Evolutionary conservation across 2,329 filamentous ascomycete species (phyloP), one percentile per base, ranked within the genome.

Genomic region (Aspergillus uvarum): DNA sequence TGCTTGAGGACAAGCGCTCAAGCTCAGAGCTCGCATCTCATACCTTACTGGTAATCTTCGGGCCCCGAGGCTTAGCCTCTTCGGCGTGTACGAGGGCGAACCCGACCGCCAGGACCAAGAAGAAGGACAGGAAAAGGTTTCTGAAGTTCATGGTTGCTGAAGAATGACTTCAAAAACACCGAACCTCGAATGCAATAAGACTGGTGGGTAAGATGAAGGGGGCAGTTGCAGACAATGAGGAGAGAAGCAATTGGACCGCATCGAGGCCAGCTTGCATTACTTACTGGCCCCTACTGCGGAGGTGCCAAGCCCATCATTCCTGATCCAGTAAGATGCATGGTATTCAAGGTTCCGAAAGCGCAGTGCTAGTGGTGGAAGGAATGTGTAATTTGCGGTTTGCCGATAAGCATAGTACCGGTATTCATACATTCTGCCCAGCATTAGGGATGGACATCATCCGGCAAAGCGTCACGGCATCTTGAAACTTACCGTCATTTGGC

Each of bases 11-110:
- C 31, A 14, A n/a, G 49, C 44, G 32, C 26, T 38, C 11, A 24
- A 44, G 32, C 42, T 24, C 24, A 16, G 11, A 29, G 47, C 16
- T 44, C 38, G 16, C 51, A 51, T 52, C 42, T 44, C 68, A 60
- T 75, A 85, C 92, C 87, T 96, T 96, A 84, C 91, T 84, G 71
- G 93, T 97, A 82, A 97, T 94, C 87, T 95, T 96, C 65, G 92
- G 94, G 51, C 95, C 94, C 58, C 74, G 74, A 52, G 74, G 68
- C 61, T 72, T 82, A 57, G 90, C 90, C 69, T 90, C 87, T 61
- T 85, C 87, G 35, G 86, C 85, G 78, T 92, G 88, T 68, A 89
- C 84, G 74, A 96, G 87, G 57, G 71, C 73, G 81, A 91, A 86
- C 68, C 92, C 80, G 74, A 94, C 82, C 68, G 85, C 83, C 70